Percentiles rank a stretch among this genome's conserved stretches.
Evolutionary conservation across 2,329 filamentous ascomycete genomes (phyloP).

Genomic region (Daldinia eschscholtzii): DNA sequence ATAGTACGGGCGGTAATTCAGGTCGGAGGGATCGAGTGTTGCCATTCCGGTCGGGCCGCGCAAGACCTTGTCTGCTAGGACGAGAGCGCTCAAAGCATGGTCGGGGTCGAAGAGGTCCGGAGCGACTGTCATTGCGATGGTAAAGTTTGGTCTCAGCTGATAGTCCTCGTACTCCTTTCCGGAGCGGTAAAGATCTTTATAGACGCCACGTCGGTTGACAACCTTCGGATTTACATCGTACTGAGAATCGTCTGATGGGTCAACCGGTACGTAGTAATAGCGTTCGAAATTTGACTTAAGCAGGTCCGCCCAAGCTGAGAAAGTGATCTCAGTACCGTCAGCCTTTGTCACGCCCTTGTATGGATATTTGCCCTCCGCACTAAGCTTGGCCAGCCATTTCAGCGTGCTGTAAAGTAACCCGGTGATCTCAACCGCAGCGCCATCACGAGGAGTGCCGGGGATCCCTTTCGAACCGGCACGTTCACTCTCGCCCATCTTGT

Average conservation of each 20-base stretch:
- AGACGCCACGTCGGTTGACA: slow-evolving; percentile 93
- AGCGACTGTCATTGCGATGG: slow-evolving; percentile 94
- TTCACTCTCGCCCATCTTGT: slow-evolving; percentile 99
- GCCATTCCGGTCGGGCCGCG: slow-evolving; percentile 94
- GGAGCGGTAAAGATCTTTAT: slow-evolving; percentile 95
- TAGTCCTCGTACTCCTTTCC: slow-evolving; percentile 98
- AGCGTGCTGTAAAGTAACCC: slow-evolving; percentile 93
- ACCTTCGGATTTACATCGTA: slow-evolving; percentile 85
- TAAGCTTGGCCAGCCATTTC: slow-evolving; percentile 79
- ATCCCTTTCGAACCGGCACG: slow-evolving; percentile 92
- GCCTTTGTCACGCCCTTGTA: slow-evolving; percentile 78
- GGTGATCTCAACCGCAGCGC: slow-evolving; percentile 93
- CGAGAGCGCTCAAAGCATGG: slow-evolving; percentile 84
- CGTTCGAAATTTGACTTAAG: slow-evolving; percentile 91
- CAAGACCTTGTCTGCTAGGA: slow-evolving; percentile 81
- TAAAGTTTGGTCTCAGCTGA: slow-evolving; percentile 92
- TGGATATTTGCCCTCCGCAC: slow-evolving; percentile 76
- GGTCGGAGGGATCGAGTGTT: slow-evolving; percentile 89
- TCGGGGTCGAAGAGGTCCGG: slow-evolving; percentile 84
- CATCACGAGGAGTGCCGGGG: slow-evolving; percentile 96
- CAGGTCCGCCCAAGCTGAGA: slow-evolving; percentile 81
- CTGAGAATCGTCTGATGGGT: slow-evolving; percentile 75
- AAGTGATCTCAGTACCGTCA: slow-evolving; percentile 73
- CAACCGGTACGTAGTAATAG: slow-evolving; percentile 86
- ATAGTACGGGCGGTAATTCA: slow-evolving; percentile 96